Base-by-base conservation (phyloP, 306 rosid genomes). In the Trifolium repens region DNA sequence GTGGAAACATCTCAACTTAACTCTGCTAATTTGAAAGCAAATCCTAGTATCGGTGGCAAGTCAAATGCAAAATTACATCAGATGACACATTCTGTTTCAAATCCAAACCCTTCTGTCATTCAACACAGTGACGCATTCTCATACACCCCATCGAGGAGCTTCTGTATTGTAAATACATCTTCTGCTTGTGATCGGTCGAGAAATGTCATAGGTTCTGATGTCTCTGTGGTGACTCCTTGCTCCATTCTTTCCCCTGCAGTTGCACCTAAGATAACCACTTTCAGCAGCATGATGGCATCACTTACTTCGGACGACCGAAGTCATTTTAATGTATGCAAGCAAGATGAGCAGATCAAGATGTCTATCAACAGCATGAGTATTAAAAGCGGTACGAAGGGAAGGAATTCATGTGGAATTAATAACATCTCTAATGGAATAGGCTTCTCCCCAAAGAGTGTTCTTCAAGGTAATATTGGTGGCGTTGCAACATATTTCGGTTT, bases 391-490 rank as follows among this genome's bases (percentile, higher is more conserved):
- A 57, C 62, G 39, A 76, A 73, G 50, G 77, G 80, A 80, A 81
- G 73, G 67, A 69, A 58, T 47, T 30, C 50, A 12, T 67, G 46
- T 82, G 77, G 79, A 63, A 63, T 75, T 46, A 83, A 67, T 58
- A 14, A 78, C 32, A 44, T 78, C 47, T 64, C 89, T 37, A 75
- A 67, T 1, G 85, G 88, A 71, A 74, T 85, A 35, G 91, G 82
- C 69, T 85, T 93, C 86, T 91, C 98, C 43, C 96, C 96, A 1
- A 87, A 57, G 75, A 93, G 96, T 62, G 96, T 91, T 83, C 93
- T 91, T 78, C 93, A 83, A 84, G 96, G 88, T 86, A 83, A 58
- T 42, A 52, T 24, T 49, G 34, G 73, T 27, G 42, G 78, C 46
- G 55, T 40, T 70, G 54, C 70, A 43, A 32, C 17, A n/a, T 53